Evolutionary conservation across 768 basidiomycete species (phyloP), one percentile per base, ranked within the genome.

Genomic region (Russula lepida): DNA sequence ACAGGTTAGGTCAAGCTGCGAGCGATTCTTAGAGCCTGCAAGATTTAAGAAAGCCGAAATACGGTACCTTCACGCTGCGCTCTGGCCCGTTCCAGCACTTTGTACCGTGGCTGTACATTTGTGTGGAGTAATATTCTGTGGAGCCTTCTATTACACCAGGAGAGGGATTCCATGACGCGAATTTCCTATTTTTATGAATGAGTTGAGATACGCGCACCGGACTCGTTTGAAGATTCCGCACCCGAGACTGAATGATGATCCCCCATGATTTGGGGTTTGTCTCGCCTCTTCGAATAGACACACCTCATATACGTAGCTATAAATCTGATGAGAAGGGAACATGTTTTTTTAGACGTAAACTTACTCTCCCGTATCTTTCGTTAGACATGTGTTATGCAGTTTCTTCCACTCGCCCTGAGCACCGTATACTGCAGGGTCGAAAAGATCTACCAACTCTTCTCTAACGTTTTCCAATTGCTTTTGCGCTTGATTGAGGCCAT

Each of bases 31-130:
- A 69, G 64, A 32, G 9, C n/a, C 12, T 15, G 39, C 17, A 32
- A 41, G 47, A 59, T 21, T 49, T 21, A 27, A 32, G 21, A 15
- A 17, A 37, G 47, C 49, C 30, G 17, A 17, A 41, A 41, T 8
- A 37, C 11, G 80, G 53, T 71, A 91, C 92, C 70, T 83, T 79
- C 33, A 92, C 88, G 63, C 82, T 92, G 32, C 95, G 84, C 64
- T 89, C 81, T 4, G 97, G 97, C 1, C 97, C 95, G 68, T 97
- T 97, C 95, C 95, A 97, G 77, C 95, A 98, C 69, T 86, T 84
- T 5, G 92, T 79, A 43, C 95, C 97, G 55, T 80, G 77, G 39
- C 84, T 84, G 75, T 98, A 99, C 15, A 82, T 72, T 68, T 95
- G 93, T 68, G 83, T 86, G 49, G 80, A 74, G 72, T 98, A 97